Conservation (phyloP, 257 asterid genomes). For the Solanum ahanhuiri region DNA sequence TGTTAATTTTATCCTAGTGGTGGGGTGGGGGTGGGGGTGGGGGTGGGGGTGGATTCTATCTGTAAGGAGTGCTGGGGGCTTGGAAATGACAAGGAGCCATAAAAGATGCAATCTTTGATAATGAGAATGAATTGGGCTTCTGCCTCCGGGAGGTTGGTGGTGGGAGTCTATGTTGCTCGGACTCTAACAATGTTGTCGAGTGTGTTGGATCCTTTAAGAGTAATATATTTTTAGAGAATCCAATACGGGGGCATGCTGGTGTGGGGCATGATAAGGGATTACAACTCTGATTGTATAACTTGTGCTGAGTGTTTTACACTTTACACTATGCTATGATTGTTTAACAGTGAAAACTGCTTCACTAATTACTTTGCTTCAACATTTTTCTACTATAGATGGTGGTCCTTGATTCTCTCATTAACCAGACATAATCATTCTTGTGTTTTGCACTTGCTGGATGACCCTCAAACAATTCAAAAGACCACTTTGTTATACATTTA, state of each 20-base stretch:
- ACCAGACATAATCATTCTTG: conserved; percentile 29
- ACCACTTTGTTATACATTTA: neutral
- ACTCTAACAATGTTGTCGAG: neutral
- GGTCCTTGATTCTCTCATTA: conserved; percentile 38
- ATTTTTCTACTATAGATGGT: conserved; percentile 20
- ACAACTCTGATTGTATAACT: neutral
- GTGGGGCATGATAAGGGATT: neutral
- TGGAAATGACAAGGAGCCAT: conserved; percentile 11
- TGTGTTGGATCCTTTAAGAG: neutral
- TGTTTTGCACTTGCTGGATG: conserved; percentile 11
- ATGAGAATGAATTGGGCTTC: neutral
- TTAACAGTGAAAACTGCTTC: neutral
- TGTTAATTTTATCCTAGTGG: too few relatives aligned
- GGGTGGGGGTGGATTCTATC: conserved; percentile 30
- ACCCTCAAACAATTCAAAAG: conserved; percentile 10
- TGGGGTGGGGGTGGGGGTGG: too few relatives aligned
- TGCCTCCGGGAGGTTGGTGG: neutral
- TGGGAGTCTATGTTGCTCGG: neutral
- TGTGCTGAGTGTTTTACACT: neutral
- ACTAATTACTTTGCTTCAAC: neutral
- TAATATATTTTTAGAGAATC: neutral
- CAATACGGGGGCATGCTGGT: neutral
- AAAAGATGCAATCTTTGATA: neutral
- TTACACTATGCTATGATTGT: neutral
- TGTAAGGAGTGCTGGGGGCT: conserved; percentile 10